A percentile compares a stretch with the other conserved stretches of the same genome.
Evolutionary conservation across 768 basidiomycete genomes (phyloP).

Genomic region (Amanita jacksonii): DNA sequence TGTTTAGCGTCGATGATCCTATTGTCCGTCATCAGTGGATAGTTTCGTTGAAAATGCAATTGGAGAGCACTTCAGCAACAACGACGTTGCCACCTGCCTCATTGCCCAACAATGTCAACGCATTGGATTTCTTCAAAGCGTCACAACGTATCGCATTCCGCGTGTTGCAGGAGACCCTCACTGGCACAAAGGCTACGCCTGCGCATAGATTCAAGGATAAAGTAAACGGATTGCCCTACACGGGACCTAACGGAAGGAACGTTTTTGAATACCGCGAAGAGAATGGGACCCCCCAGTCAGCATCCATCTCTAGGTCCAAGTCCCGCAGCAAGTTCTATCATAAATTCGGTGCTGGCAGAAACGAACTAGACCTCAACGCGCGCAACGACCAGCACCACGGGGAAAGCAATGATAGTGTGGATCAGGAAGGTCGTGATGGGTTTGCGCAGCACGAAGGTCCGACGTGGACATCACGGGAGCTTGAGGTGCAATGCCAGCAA

Average conservation of each 20-base stretch:
- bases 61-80: slow-evolving; percentile 37
- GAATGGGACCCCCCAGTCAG: slow-evolving; percentile 16
- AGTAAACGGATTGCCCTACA: slow-evolving; percentile 6
- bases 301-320: slow-evolving; percentile 42
- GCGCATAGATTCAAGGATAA: slow-evolving; percentile 7
- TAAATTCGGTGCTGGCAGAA: slow-evolving; percentile 50
- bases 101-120: slow-evolving; percentile 18
- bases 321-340: slow-evolving; percentile 65
- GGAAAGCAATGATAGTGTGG: slow-evolving; percentile 20
- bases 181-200: slow-evolving; percentile 25
- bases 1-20: slow-evolving; percentile 87
- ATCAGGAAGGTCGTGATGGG: slow-evolving; percentile 17
- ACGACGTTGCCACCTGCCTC: slow-evolving; percentile 26
- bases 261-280: slow-evolving; percentile 1
- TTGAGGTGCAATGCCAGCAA: slow-evolving; percentile 79
- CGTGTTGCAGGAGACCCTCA: slow-evolving; percentile 78
- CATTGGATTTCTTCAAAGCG: slow-evolving; percentile 49
- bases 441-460: slow-evolving; percentile 34
- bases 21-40: slow-evolving; percentile 69
- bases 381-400: slow-evolving; percentile 12
- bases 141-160: slow-evolving; percentile 71
- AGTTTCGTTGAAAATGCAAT: slow-evolving; percentile 55
- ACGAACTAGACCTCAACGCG: slow-evolving; percentile 45
- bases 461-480: slow-evolving; percentile 72
- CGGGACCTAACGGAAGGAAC: slow-evolving; percentile 4